Percentiles rank a stretch among this genome's conserved stretches.
phyloP scores from a whole-genome alignment of 2,329 filamentous ascomycete genomes.

The Pseudogymnoascus pannorum region DNA sequence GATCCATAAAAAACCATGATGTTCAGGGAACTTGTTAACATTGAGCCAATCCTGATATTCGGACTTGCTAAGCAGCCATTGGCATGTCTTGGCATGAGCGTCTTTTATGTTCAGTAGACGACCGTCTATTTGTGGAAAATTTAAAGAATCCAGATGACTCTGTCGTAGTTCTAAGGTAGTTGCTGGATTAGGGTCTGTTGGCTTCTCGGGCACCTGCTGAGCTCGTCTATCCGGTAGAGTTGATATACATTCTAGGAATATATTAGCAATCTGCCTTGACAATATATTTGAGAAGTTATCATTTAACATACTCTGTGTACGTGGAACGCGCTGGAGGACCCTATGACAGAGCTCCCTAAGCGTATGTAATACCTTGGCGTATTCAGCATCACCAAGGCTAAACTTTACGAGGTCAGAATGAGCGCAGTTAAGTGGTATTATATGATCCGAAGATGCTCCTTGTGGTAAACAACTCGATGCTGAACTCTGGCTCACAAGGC shows the following conservation, averaged over 20 bases:
- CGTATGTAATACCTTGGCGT: not conserved
- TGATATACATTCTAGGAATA: too few species aligned
- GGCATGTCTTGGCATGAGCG: conserved; percentile 34
- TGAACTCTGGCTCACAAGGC: not conserved
- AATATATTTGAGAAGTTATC: too few species aligned
- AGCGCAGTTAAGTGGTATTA: not conserved
- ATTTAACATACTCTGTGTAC: too few species aligned
- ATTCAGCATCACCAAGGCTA: not conserved
- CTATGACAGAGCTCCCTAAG: too few species aligned
- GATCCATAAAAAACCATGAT: conserved; percentile 40
- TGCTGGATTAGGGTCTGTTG: too few species aligned
- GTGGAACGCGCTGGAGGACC: too few species aligned
- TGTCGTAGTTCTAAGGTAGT: too few species aligned
- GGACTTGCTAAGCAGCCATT: conserved; percentile 33
- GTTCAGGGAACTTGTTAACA: conserved; percentile 19
- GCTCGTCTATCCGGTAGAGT: too few species aligned
- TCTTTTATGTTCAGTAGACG: conserved; percentile 26
- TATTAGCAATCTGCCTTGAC: too few species aligned
- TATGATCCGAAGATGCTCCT: not conserved
- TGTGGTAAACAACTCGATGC: not conserved
- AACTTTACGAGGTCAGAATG: conserved; percentile 10
- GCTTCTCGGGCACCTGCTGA: too few species aligned
- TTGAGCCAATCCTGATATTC: conserved; percentile 35
- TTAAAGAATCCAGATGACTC: too few species aligned
- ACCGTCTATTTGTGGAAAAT: too few species aligned